Evolutionary conservation across 2,329 filamentous ascomycete species (phyloP), one percentile per base, ranked within the genome.

Genomic region (Bipolaris oryzae): DNA sequence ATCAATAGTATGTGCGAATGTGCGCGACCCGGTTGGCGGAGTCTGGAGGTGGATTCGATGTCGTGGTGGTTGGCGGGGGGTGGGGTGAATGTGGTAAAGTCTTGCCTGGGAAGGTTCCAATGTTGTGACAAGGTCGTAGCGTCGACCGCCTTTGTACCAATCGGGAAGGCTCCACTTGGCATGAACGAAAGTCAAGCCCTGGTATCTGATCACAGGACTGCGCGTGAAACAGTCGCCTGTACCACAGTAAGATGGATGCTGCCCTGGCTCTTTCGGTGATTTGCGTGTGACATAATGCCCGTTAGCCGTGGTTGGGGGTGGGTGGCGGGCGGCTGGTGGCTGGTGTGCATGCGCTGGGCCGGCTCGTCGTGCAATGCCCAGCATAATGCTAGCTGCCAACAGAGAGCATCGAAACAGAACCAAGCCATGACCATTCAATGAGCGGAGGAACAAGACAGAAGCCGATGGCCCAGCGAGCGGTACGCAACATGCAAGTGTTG

Each of bases 81-180:
- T 69, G 66, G 68, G 72, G 69, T 71, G 72, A 66, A 58, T 69
- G 70, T 66, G 67, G 61, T 61, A 65, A 69, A 67, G 68, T 62
- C 65, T 66, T 66, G 64, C 60, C n/a, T 65, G 62, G 68, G 67
- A 68, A 70, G 63, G 64, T 67, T 70, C 53, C 53, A 57, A 56
- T 59, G 69, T 69, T 72, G 62, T 66, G 48, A 52, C 53, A 59
- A 59, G 57, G 53, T 59, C 60, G 58, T 62, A 65, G 56, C 56
- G 53, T 60, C 53, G 42, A 62, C 50, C 68, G 68, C 68, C 66
- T 67, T 64, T 62, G 50, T 57, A 62, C 69, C 64, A 55, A 68
- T 66, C 62, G 62, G 67, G 67, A 62, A 64, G 51, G 60, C 57
- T 60, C 58, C 57, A 54, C 57, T 61, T 56, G 58, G 60, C 65